A percentile compares a stretch with the other conserved stretches of the same genome.
phyloP scores from a whole-genome alignment of 805 yeast species.

The Sugiyamaella floridensis region DNA sequence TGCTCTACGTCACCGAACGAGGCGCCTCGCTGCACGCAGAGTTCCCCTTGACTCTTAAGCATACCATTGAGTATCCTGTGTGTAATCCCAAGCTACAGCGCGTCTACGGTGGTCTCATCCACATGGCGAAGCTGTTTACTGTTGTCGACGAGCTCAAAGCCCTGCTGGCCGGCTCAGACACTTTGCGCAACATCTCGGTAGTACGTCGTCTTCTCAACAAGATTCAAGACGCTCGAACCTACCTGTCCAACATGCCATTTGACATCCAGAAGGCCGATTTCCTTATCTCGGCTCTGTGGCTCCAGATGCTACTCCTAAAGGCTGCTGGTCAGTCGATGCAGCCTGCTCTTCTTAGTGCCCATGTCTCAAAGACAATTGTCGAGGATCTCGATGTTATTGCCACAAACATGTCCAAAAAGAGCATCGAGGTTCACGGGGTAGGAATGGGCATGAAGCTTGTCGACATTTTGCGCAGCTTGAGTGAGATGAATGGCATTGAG shows the following conservation, averaged over 20 bases:
- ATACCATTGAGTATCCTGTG: slow-evolving; percentile 9
- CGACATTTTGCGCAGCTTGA: slow-evolving; percentile 8
- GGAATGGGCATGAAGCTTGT: slow-evolving; percentile 16
- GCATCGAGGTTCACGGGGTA: slow-evolving; percentile 12
- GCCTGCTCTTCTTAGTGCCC: background rate
- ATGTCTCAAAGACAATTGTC: slow-evolving; percentile 1
- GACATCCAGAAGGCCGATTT: slow-evolving; percentile 15
- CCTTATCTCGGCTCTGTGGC: slow-evolving; percentile 13
- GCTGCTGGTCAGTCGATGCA: background rate
- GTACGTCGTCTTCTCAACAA: background rate
- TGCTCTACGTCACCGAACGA: slow-evolving; percentile 12
- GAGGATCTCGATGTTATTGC: slow-evolving; percentile 6
- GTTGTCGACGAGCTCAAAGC: slow-evolving; percentile 10
- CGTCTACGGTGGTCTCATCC: slow-evolving; percentile 5
- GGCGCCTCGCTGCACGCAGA: slow-evolving; percentile 11
- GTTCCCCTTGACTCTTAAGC: slow-evolving; percentile 11
- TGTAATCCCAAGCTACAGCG: slow-evolving; percentile 1
- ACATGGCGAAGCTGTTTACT: slow-evolving; percentile 11
- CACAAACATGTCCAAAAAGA: slow-evolving; percentile 3
- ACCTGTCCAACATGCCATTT: background rate
- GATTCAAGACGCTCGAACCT: background rate
- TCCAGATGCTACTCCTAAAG: slow-evolving; percentile 6
- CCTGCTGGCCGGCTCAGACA: background rate
- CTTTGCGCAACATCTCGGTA: background rate
- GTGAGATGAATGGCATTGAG: slow-evolving; percentile 3